Percentiles rank a stretch among this genome's conserved stretches.
These are phyloP conservation scores for Mortierella sp. DNA, from an alignment of 371 early-diverging fungal species.

Conservation along the genomic window DNA sequence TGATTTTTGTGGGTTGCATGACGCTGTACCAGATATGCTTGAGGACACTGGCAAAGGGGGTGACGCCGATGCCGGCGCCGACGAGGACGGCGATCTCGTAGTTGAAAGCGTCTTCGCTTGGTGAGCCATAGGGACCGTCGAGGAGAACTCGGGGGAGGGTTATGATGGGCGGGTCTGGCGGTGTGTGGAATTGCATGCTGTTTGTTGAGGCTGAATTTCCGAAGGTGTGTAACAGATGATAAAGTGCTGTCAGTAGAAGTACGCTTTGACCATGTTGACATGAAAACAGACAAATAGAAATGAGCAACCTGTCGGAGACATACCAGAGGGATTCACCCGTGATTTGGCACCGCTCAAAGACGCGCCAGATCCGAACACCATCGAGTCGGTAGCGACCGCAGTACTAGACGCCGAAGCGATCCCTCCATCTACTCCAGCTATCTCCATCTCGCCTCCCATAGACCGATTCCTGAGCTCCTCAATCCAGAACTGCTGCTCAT, in stretches of 20 bases:
- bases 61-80: conserved; percentile 87
- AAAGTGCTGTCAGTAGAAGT: not conserved
- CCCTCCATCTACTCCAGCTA: not conserved
- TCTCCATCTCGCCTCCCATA: not conserved
- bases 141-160: conserved; percentile 73
- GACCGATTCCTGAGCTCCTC: conserved; percentile 39
- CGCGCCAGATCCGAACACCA: not conserved
- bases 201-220: not conserved
- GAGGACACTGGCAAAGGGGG: conserved; percentile 80
- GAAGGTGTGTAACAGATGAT: not conserved
- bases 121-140: conserved; percentile 90
- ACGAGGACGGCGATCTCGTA: conserved; percentile 83
- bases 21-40: conserved; percentile 74
- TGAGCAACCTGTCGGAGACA: not conserved
- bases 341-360: not conserved
- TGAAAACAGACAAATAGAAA: not conserved
- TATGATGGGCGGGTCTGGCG: conserved; percentile 15
- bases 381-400: not conserved
- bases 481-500: conserved; percentile 54
- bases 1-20: conserved; percentile 57
- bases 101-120: conserved; percentile 88
- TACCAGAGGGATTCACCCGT: not conserved
- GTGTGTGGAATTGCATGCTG: conserved; percentile 8
- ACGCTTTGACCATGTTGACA: not conserved
- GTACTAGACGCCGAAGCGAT: not conserved